Conservation (phyloP, 148 eudicot species). For the Gaultheria prostrata region DNA sequence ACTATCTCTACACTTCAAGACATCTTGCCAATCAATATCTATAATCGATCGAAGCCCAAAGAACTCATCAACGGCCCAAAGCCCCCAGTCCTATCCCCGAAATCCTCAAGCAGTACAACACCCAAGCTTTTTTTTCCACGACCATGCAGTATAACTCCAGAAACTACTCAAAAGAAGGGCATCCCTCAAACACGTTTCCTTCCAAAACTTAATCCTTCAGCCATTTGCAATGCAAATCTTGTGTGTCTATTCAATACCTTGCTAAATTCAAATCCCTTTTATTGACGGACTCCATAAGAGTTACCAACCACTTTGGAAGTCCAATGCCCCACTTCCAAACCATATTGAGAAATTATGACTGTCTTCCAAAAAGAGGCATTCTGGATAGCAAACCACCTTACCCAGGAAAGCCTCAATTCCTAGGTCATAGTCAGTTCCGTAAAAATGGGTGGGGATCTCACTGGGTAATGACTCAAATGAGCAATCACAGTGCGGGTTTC, state of each 20-base stretch:
- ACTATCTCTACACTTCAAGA: not conserved
- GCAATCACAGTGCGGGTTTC: not conserved
- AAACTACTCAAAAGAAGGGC: conserved; percentile 8
- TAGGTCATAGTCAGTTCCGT: not conserved
- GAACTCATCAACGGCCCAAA: not conserved
- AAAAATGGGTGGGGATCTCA: conserved; percentile 1
- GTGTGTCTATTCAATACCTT: not conserved
- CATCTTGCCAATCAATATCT: not conserved
- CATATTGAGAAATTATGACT: not conserved
- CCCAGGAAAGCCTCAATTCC: not conserved
- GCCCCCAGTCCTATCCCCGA: not conserved
- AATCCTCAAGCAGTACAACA: not conserved
- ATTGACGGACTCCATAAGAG: not conserved
- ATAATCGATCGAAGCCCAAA: not conserved
- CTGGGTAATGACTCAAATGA: not conserved
- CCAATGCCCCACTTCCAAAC: not conserved
- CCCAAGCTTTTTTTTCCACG: not conserved
- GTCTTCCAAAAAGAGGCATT: not conserved
- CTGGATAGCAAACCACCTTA: not conserved
- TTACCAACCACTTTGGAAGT: not conserved
- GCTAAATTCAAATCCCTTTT: not conserved
- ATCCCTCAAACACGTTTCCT: not conserved
- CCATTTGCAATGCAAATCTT: not conserved
- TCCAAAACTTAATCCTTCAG: conserved; percentile 1
- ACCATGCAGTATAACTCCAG: not conserved